These are phyloP conservation scores for Polyporus tsugae DNA, from an alignment of 1,284 basidiomycete genomes.

Conservation along the genomic window DNA sequence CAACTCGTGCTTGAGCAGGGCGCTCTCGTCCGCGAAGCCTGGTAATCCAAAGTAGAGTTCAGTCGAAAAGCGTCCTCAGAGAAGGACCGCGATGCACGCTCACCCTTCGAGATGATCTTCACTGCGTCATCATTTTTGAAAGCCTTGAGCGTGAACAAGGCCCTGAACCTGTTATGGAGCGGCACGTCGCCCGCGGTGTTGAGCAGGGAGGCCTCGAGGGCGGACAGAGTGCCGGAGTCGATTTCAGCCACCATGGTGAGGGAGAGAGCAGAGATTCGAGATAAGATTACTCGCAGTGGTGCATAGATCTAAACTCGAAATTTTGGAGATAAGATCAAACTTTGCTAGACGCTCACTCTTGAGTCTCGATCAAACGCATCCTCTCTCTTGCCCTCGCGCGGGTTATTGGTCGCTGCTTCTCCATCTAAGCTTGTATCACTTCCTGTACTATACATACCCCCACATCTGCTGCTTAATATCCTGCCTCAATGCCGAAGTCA, in stretches of 20 bases:
- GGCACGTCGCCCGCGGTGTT: conserved; percentile 79
- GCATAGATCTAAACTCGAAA: conserved; percentile 25
- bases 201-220: conserved; percentile 76
- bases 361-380: conserved; percentile 17
- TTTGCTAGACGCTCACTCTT: background rate
- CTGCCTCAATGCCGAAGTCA: conserved; percentile 81
- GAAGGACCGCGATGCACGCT: conserved; percentile 27
- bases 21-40: conserved; percentile 91
- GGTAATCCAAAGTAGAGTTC: conserved; percentile 14
- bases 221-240: conserved; percentile 41
- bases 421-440: conserved; percentile 11
- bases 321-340: conserved; percentile 37
- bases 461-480: background rate
- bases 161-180: conserved; percentile 91
- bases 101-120: conserved; percentile 86
- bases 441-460: conserved; percentile 20
- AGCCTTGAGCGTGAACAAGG: conserved; percentile 93
- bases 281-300: conserved; percentile 34
- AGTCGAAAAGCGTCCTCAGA: background rate
- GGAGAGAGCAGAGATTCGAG: conserved; percentile 34
- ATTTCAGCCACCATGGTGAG: conserved; percentile 42
- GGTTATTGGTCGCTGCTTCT: conserved; percentile 3
- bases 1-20: conserved; percentile 95
- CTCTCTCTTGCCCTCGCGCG: conserved; percentile 10
- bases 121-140: conserved; percentile 86